A percentile compares a stretch with the other conserved stretches of the same genome.
These are phyloP conservation scores for Sphaerobolus stellatus DNA, from an alignment of 1,284 basidiomycete genomes.

Conservation along the genomic window DNA sequence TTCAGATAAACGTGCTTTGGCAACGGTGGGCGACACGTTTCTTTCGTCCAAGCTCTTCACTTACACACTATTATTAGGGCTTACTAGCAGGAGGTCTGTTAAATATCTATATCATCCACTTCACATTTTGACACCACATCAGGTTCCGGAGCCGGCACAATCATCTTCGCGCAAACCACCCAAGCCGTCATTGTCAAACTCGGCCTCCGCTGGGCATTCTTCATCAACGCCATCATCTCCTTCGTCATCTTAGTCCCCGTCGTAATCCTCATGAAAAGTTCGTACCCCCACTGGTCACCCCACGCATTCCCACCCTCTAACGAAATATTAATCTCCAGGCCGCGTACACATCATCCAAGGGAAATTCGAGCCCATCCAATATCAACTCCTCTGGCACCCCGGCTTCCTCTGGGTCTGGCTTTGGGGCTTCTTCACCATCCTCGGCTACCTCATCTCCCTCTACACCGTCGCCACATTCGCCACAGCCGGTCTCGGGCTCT, in stretches of 20 bases:
- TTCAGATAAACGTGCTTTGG: slow-evolving; percentile 29
- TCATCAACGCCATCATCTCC: slow-evolving; percentile 37
- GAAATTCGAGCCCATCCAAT: slow-evolving; percentile 22
- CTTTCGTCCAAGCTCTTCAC: background rate
- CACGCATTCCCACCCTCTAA: slow-evolving; percentile 9
- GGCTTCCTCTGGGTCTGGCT: slow-evolving; percentile 28
- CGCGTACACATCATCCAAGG: slow-evolving; percentile 8
- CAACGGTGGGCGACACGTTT: slow-evolving; percentile 19
- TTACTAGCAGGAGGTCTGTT: slow-evolving; percentile 4
- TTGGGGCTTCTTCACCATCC: slow-evolving; percentile 27
- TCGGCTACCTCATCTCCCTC: slow-evolving; percentile 42
- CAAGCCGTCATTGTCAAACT: slow-evolving; percentile 28
- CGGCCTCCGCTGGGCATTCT: slow-evolving; percentile 33
- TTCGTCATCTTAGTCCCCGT: slow-evolving; percentile 32
- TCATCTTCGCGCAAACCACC: slow-evolving; percentile 34
- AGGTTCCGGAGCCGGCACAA: slow-evolving; percentile 34
- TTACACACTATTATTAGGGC: background rate
- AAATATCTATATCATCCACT: background rate
- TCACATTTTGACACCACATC: slow-evolving; percentile 16
- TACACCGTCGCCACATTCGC: slow-evolving; percentile 42
- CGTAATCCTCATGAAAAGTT: slow-evolving; percentile 31
- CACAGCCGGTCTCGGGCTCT: slow-evolving; percentile 35
- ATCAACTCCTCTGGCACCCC: slow-evolving; percentile 26
- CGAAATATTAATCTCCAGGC: slow-evolving; percentile 1
- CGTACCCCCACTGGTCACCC: slow-evolving; percentile 15